Percentiles rank a stretch among this genome's conserved stretches.
Evolutionary conservation across 148 eudicot species (phyloP).

Genomic region (Cornus kousa): DNA sequence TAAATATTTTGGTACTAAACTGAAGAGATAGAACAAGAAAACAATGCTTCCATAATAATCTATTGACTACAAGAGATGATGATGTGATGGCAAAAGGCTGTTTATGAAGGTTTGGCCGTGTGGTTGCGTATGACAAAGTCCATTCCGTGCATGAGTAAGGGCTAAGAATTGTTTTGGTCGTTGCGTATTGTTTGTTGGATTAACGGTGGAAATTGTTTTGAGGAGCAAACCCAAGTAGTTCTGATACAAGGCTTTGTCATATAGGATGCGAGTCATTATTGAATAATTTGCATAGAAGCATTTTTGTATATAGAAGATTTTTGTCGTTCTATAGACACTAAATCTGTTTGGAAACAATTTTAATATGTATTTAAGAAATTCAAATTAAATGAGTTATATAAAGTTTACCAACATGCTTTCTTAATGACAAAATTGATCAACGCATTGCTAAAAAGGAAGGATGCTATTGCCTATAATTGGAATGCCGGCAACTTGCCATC

Average conservation of each 20-base stretch:
- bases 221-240: too few species aligned
- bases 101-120: background rate
- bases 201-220: too few species aligned
- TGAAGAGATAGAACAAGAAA: too few species aligned
- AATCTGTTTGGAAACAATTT: background rate
- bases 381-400: too few species aligned
- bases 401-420: background rate
- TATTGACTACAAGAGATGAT: background rate
- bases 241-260: background rate
- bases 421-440: background rate
- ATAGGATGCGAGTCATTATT: background rate
- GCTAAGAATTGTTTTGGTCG: background rate
- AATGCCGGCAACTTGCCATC: too few species aligned
- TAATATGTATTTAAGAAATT: background rate
- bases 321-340: background rate
- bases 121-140: background rate
- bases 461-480: too few species aligned
- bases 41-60: background rate
- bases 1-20: too few species aligned
- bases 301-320: background rate
- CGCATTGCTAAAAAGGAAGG: background rate
- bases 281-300: background rate
- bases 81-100: background rate
- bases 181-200: too few species aligned
- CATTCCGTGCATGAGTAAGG: background rate